These are phyloP conservation scores for Penicillium nordicum DNA, from an alignment of 2,329 filamentous ascomycete species.

Conservation along the genomic window DNA sequence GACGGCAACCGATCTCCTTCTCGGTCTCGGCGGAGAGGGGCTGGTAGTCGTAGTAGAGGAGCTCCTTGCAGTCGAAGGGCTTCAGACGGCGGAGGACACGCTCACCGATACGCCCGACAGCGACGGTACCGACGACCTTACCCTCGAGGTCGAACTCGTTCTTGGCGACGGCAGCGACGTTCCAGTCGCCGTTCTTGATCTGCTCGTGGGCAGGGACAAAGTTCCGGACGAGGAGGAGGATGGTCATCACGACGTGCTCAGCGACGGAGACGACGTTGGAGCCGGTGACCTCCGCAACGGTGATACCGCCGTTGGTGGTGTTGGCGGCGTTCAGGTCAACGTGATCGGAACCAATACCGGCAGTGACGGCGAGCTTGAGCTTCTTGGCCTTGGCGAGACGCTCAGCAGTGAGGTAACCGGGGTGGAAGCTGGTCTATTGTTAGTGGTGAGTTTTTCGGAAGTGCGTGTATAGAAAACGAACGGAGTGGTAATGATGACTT, in stretches of 20 bases:
- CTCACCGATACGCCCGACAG: slow-evolving; percentile 95
- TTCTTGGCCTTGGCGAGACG: slow-evolving; percentile 98
- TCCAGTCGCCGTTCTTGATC: slow-evolving; percentile 84
- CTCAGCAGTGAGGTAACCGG: slow-evolving; percentile 94
- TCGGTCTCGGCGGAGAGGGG: slow-evolving; percentile 79
- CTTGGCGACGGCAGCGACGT: slow-evolving; percentile 94
- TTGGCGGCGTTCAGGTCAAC: slow-evolving; percentile 96
- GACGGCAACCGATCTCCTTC: slow-evolving; percentile 91
- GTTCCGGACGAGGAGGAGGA: slow-evolving; percentile 92
- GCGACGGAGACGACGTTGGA: slow-evolving; percentile 98
- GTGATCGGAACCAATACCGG: slow-evolving; percentile 97
- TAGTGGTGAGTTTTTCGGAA: background rate
- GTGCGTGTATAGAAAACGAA: background rate
- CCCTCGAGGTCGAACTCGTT: slow-evolving; percentile 96
- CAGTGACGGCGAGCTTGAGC: slow-evolving; percentile 93
- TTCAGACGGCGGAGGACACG: slow-evolving; percentile 93
- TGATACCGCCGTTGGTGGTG: slow-evolving; percentile 96
- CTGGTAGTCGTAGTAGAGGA: slow-evolving; percentile 99
- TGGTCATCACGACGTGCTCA: slow-evolving; percentile 99
- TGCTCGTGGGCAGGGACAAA: slow-evolving; percentile 96
- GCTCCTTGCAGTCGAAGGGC: slow-evolving; percentile 98
- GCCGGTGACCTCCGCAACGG: slow-evolving; percentile 94
- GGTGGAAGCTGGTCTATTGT: slow-evolving; percentile 66
- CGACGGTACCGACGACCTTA: slow-evolving; percentile 97
- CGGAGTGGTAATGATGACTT: slow-evolving; percentile 98